Conservation (phyloP, 805 yeast species). For the Yarrowia keelungensis region DNA sequence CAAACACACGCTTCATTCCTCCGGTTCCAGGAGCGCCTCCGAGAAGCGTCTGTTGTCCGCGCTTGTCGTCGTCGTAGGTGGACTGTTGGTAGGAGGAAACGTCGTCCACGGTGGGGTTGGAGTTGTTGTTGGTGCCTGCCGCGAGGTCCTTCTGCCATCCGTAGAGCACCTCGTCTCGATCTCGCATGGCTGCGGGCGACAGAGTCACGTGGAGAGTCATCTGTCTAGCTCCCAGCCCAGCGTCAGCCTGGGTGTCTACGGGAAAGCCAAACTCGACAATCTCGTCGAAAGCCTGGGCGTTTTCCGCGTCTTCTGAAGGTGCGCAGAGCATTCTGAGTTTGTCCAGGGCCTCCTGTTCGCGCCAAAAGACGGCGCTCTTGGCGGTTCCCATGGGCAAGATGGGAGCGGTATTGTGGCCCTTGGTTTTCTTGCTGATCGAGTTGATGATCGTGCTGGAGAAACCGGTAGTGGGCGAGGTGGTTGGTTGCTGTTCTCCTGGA, state of each 20-base stretch:
- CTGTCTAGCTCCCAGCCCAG: slow-evolving; percentile 42
- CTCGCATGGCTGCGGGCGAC: slow-evolving; percentile 46
- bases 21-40: slow-evolving; percentile 1
- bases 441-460: slow-evolving; percentile 13
- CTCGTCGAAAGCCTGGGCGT: slow-evolving; percentile 43
- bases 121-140: slow-evolving; percentile 8
- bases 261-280: slow-evolving; percentile 46
- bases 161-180: slow-evolving; percentile 45
- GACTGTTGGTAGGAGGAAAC: slow-evolving; percentile 7
- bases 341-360: slow-evolving; percentile 19
- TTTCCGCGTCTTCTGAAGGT: slow-evolving; percentile 7
- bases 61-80: slow-evolving; percentile 5
- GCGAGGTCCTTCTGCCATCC: slow-evolving; percentile 46
- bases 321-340: slow-evolving; percentile 34
- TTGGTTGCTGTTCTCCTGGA: neutral
- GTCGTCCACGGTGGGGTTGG: slow-evolving; percentile 36
- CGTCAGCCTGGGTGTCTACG: slow-evolving; percentile 19
- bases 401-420: neutral
- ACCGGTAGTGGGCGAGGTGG: slow-evolving; percentile 9
- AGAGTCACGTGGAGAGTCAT: slow-evolving; percentile 46
- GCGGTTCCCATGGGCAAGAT: slow-evolving; percentile 33
- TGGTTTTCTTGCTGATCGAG: slow-evolving; percentile 17
- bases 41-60: slow-evolving; percentile 22
- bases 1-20: slow-evolving; percentile 36
- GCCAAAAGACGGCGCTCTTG: slow-evolving; percentile 24